These are phyloP conservation scores for Arthromyces matolae DNA, from an alignment of 768 basidiomycete species.

Conservation along the genomic window DNA sequence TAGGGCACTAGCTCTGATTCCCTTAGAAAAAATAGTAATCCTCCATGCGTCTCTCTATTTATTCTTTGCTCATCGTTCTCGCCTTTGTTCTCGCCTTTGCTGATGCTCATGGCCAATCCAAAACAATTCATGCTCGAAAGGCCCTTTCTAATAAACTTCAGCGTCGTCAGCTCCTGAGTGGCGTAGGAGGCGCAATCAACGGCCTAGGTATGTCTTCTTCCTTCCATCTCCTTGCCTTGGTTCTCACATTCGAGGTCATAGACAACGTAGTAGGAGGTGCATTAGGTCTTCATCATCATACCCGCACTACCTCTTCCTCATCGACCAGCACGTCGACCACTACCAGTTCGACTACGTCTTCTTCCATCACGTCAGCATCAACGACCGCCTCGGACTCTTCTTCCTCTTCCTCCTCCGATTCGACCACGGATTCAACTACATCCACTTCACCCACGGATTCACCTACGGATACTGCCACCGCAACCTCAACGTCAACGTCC, in stretches of 20 bases:
- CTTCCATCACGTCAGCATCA: conserved; percentile 10
- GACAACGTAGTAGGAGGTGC: not conserved
- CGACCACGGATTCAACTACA: not conserved
- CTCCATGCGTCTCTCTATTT: conserved; percentile 29
- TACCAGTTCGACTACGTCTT: not conserved
- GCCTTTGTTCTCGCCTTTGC: conserved; percentile 19
- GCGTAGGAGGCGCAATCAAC: not conserved
- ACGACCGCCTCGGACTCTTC: conserved; percentile 5
- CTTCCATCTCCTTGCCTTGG: not conserved
- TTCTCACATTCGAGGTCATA: not conserved
- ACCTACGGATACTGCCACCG: not conserved
- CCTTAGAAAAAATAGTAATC: conserved; percentile 15
- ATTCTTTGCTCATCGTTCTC: conserved; percentile 28
- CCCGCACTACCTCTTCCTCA: not conserved
- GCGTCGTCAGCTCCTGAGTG: conserved; percentile 7
- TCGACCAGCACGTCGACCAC: not conserved
- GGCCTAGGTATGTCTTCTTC: not conserved
- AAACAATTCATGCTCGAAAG: conserved; percentile 31
- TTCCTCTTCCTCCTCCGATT: not conserved
- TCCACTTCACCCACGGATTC: conserved; percentile 1
- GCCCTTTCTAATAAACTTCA: conserved; percentile 23
- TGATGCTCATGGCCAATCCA: conserved; percentile 38
- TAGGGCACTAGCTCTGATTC: conserved; percentile 10
- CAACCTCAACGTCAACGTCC: not conserved
- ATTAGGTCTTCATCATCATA: not conserved